phyloP scores from a whole-genome alignment of 352 stramenopile species.

The Phytophthora cajani region DNA sequence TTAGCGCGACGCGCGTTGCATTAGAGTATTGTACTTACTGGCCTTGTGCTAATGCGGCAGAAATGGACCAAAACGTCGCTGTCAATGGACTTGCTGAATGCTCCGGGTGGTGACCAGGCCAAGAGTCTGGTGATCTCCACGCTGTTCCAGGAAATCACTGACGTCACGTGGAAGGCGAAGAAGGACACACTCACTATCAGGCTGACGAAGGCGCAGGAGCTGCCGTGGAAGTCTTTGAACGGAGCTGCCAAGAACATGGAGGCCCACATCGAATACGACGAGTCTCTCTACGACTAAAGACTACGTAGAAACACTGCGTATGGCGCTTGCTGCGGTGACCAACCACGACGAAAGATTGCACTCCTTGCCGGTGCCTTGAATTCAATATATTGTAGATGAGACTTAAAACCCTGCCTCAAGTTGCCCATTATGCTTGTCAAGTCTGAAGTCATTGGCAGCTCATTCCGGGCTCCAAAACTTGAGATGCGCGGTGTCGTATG shows the following conservation, averaged over 20 bases:
- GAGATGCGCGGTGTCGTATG: constrained; percentile 74
- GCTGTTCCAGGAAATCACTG: constrained; percentile 71
- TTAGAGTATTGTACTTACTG: not conserved
- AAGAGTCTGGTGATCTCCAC: constrained; percentile 82
- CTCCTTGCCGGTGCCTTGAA: constrained; percentile 13
- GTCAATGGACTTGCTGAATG: constrained; percentile 67
- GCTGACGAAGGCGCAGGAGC: constrained; percentile 61
- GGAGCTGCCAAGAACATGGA: constrained; percentile 83
- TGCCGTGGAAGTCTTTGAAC: constrained; percentile 85
- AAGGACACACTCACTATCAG: constrained; percentile 76
- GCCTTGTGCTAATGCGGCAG: constrained; percentile 29
- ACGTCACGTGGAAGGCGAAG: constrained; percentile 63
- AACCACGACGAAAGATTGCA: not conserved
- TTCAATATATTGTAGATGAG: constrained; percentile 35
- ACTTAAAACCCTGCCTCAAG: constrained; percentile 12
- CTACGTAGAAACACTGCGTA: not conserved
- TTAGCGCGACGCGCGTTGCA: no score
- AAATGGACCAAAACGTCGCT: constrained; percentile 85
- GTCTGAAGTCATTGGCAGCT: constrained; percentile 8
- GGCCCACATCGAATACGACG: constrained; percentile 87
- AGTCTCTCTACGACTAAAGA: constrained; percentile 77
- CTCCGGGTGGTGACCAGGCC: constrained; percentile 40
- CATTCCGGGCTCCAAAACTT: constrained; percentile 77
- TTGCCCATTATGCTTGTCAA: constrained; percentile 16
- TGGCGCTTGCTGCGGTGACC: constrained; percentile 6